Percentiles rank a stretch among this genome's conserved stretches.
Evolutionary conservation across 2,329 filamentous ascomycete species (phyloP).

Genomic region (Trichoderma cornu-damae): DNA sequence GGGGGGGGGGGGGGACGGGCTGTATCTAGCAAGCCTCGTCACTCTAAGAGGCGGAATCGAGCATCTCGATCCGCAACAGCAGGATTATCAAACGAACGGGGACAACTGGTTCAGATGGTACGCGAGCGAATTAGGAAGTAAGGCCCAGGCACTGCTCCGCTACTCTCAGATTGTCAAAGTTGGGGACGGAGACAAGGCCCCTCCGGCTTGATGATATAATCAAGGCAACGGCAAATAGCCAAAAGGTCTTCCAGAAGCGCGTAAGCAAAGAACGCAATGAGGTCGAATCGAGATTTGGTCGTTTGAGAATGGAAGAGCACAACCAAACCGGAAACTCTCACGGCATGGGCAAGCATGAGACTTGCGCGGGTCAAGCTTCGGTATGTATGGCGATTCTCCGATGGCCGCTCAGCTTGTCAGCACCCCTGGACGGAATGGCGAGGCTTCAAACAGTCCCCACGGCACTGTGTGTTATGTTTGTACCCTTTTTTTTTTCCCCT

Average conservation of each 20-base stretch:
- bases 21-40: slow-evolving; percentile 13
- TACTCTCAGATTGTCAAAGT: not conserved
- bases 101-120: not conserved
- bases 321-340: slow-evolving; percentile 1
- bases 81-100: slow-evolving; percentile 1
- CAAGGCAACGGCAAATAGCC: not conserved
- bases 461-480: not conserved
- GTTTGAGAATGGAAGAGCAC: not conserved
- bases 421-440: slow-evolving; percentile 5
- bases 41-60: slow-evolving; percentile 6
- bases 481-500: not conserved
- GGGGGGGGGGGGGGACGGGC: too few relatives aligned
- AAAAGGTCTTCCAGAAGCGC: not conserved
- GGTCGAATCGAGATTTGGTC: slow-evolving; percentile 3
- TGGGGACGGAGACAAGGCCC: not conserved
- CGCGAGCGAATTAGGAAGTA: not conserved
- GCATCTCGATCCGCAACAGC: slow-evolving; percentile 9
- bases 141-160: not conserved
- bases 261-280: slow-evolving; percentile 3
- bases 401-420: slow-evolving; percentile 9
- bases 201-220: not conserved
- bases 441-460: slow-evolving; percentile 7
- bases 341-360: slow-evolving; percentile 9
- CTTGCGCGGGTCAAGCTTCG: slow-evolving; percentile 8
- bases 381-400: slow-evolving; percentile 5